A percentile compares a stretch with the other conserved stretches of the same genome.
Conservation (phyloP, 1,139 yeast genomes). For the Saccharomyces hybrid region DNA sequence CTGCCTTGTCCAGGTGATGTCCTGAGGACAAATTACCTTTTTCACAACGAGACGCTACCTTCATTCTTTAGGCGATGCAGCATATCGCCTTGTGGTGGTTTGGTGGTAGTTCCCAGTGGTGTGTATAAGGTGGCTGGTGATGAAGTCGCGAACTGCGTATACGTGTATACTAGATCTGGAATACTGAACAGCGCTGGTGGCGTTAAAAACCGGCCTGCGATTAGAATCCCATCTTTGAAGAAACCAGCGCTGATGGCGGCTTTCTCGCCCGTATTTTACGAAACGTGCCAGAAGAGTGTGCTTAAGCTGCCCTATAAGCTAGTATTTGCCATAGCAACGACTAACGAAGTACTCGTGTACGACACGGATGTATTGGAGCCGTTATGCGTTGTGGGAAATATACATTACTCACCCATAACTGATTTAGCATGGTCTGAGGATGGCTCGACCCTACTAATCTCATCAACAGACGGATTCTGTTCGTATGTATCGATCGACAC, state of each 20-base stretch:
- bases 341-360: conserved; percentile 75
- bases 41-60: conserved; percentile 79
- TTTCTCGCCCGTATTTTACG: conserved; percentile 64
- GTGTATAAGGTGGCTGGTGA: conserved; percentile 38
- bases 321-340: conserved; percentile 89
- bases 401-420: conserved; percentile 84
- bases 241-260: conserved; percentile 80
- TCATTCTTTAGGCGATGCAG: conserved; percentile 81
- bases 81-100: conserved; percentile 84
- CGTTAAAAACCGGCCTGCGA: conserved; percentile 48
- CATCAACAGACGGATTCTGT: conserved; percentile 95
- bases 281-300: conserved; percentile 24
- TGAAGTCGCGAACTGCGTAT: conserved; percentile 56
- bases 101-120: conserved; percentile 81
- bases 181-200: conserved; percentile 28
- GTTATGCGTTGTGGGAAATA: conserved; percentile 63
- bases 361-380: conserved; percentile 69
- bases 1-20: conserved; percentile 19
- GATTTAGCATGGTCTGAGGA: conserved; percentile 79
- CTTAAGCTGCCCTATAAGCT: conserved; percentile 61
- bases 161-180: conserved; percentile 64
- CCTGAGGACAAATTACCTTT: conserved; percentile 40
- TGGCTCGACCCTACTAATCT: conserved; percentile 62
- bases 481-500: conserved; percentile 51
- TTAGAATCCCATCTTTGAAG: conserved; percentile 67